Evolutionary conservation across 805 yeast genomes (phyloP), one percentile per base, ranked within the genome.

Genomic region (Lachancea sp.): DNA sequence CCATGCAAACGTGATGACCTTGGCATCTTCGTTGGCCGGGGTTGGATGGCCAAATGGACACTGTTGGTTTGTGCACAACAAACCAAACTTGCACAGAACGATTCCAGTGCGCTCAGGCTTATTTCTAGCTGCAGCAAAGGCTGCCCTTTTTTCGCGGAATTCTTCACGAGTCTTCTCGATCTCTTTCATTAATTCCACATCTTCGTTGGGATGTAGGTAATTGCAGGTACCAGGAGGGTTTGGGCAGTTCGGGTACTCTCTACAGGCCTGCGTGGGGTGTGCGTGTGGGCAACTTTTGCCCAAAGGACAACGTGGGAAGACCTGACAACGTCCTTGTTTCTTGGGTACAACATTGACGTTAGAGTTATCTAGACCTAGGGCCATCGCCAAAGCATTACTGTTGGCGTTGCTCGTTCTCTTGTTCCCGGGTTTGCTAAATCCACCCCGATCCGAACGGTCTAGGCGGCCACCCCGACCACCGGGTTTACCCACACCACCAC

Each of bases 21-120:
- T 77, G 21, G 88, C 87, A 46, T 74, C 78, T 46, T 72, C 75
- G 63, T 83, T 85, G 13, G 86, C 83, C 1, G 94, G 92, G 0
- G 95, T 85, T 33, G 97, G 96, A 58, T 88, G 96, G 19, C 88
- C 96, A 66, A 80, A 86, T 21, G 88, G 86, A 67, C 96, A 88
- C 46, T 76, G 64, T 46, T 78, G 86, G 54, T 83, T 84, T 18
- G 84, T 69, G 63, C 96, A 88, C 29, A 76, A 61, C 18, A 72
- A 68, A 36, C 90, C 92, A 61, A 76, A 88, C 58, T 83, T 83
- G 68, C 96, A 88, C 26, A 81, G 55, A 2, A 75, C 73, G 43
- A 75, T 71, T 41, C 81, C 80, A 28, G 69, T 59, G 48, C 65
- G 69, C 17, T 67, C 55, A 40, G 65, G 58, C 54, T 66, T 47